These are phyloP conservation scores for Mortierella sp. DNA, from an alignment of 371 early-diverging fungal species.

Conservation along the genomic window DNA sequence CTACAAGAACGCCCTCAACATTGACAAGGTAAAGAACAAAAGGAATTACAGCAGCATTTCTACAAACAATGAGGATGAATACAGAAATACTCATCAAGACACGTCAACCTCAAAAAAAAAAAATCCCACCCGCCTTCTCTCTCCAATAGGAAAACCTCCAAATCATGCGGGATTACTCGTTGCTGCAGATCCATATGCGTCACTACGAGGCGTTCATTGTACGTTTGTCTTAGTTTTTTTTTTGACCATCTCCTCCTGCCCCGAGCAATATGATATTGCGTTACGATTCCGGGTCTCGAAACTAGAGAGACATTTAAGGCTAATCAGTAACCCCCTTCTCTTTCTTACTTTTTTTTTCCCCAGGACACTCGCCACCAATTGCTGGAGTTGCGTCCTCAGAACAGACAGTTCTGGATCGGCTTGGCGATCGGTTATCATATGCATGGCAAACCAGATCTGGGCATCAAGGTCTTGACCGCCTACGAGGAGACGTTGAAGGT, in stretches of 20 bases:
- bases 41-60: no score
- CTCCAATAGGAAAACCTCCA: slow-evolving; percentile 81
- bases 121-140: no score
- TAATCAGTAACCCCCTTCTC: background rate
- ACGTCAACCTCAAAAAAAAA: background rate
- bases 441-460: slow-evolving; percentile 77
- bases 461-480: slow-evolving; percentile 73
- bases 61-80: background rate
- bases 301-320: background rate
- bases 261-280: background rate
- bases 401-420: slow-evolving; percentile 85
- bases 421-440: slow-evolving; percentile 90
- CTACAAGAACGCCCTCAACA: slow-evolving; percentile 88
- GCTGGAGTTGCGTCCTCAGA: slow-evolving; percentile 73
- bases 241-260: no score
- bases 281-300: no score
- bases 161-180: slow-evolving; percentile 89
- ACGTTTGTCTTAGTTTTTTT: slow-evolving; percentile 35
- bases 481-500: slow-evolving; percentile 82
- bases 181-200: slow-evolving; percentile 90
- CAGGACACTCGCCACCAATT: slow-evolving; percentile 78
- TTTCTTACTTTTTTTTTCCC: background rate
- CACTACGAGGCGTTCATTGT: slow-evolving; percentile 87
- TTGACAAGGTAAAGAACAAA: slow-evolving; percentile 76
- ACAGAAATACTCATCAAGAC: background rate